Base-by-base conservation (phyloP, 2,329 filamentous ascomycete genomes). In the Claviceps quebecensis region DNA sequence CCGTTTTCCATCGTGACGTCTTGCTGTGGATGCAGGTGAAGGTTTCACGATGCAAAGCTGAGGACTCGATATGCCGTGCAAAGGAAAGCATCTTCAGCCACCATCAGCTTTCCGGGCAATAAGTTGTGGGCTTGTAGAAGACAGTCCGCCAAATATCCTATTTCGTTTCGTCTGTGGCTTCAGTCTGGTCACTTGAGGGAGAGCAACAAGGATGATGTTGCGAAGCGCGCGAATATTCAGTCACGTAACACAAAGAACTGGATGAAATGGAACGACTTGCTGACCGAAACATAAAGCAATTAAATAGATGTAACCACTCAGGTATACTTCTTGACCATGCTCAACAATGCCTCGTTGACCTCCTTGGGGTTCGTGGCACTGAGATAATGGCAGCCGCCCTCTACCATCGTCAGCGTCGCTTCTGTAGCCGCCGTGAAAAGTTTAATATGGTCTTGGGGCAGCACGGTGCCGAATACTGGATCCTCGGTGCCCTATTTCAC, bases 391-490 rank as follows among this genome's bases (percentile, higher is more conserved):
- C 67, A 65, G 2, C 69, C 75, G 0, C 66, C 69, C 44, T 73
- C 66, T 1, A 77, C 57, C 47, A 71, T 60, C 0, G 64, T 65
- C 29, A 77, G 54, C 5, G 67, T 72, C 5, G 69, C 68, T 55
- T 74, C 69, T 8, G 65, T 64, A 3, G 73, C 67, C 0, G 64
- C 64, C 0, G 68, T 74, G 56, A 78, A 77, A 7, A 74, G 60
- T 60, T 74, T 69, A 55, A 77, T 74, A 29, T 78, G 72, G 58
- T 76, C 72, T 9, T 60, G 56, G 0, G 72, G 68, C 17, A 73
- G 59, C 2, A 54, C 59, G 1, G 61, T 60, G 4, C 68, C 64
- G 56, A 69, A 77, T 0, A 72, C 68, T 0, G 63, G 64, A 55
- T 77, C 74, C 2, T 66, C 64, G 2, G 68, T 68, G 16, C 73